phyloP scores from a whole-genome alignment of 1,284 basidiomycete species.

The Melampsora americana region DNA sequence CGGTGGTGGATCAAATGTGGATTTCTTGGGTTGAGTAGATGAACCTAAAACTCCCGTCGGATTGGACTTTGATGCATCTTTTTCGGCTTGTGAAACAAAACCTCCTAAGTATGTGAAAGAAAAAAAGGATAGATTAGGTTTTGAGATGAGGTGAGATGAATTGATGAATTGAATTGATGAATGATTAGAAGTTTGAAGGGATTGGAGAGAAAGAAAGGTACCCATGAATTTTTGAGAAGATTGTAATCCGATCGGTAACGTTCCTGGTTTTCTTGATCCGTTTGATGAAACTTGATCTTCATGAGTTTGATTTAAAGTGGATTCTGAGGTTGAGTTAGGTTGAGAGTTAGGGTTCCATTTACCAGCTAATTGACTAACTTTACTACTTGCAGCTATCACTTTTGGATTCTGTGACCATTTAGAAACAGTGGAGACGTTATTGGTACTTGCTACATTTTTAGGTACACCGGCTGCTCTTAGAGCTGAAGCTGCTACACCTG shows the following conservation, averaged over 20 bases:
- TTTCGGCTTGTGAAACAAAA: slow-evolving; percentile 14
- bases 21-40: neutral
- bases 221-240: slow-evolving; percentile 29
- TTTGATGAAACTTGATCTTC: neutral
- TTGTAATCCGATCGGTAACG: neutral
- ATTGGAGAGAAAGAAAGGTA: slow-evolving; percentile 1
- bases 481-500: slow-evolving; percentile 31
- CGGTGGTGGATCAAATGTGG: slow-evolving; percentile 33
- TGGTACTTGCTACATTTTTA: slow-evolving; percentile 24
- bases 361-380: slow-evolving; percentile 35
- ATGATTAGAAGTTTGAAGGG: neutral
- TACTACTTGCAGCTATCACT: slow-evolving; percentile 12
- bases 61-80: neutral
- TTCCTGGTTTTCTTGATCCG: slow-evolving; percentile 13
- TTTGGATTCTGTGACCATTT: slow-evolving; percentile 7
- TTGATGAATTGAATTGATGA: no score
- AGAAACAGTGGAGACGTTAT: slow-evolving; percentile 29
- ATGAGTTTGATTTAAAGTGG: neutral
- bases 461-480: slow-evolving; percentile 35
- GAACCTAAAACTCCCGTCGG: neutral
- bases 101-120: neutral
- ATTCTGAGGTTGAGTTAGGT: neutral
- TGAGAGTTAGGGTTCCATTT: slow-evolving; percentile 20
- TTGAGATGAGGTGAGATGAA: no score
- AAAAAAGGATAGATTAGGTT: no score